Base-by-base conservation (phyloP, 305 asterid species). In the Fraxinus platypoda region DNA sequence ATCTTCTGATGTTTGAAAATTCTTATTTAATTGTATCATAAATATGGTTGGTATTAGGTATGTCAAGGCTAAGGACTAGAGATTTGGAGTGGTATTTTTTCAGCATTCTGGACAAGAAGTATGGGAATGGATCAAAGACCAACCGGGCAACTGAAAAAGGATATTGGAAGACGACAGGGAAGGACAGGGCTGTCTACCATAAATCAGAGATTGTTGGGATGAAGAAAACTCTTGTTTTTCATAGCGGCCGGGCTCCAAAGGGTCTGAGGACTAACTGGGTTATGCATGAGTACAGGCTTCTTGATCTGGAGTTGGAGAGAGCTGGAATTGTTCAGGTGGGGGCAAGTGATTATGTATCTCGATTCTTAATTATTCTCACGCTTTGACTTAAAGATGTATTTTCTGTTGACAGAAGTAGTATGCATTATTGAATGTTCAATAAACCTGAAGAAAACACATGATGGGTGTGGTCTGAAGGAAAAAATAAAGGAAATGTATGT, bases 121-220 rank as follows among this genome's bases (percentile, higher is more conserved):
- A 95, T 83, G 99, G 98, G 17, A 93, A 95, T 81, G 96, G 97
- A 81, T 87, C 97, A 71, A 88, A 93, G 89, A 97, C 98, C 75
- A 97, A 97, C 84, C 89, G 99, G 15, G 99, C 99, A 8, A 97
- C 99, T 59, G 93, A 90, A 66, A 88, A 83, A 77, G 99, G 99
- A 49, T 94, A 96, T 82, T 96, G 99, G 99, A 97, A 97, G 90
- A 94, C 99, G 11, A 97, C 99, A 2, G 98, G 99, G 25, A 97
- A 95, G 84, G 98, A 93, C 84, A 90, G 98, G 81, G 92, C 93
- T 79, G 98, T 97, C 62, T 88, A 87, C 88, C 97, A 92, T 75
- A 91, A 80, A 85, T 78, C 88, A 33, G 89, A 86, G 76, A 86
- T 88, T 84, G 95, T 92, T 41, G 99, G 99, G 82, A 95, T 95